phyloP scores from a whole-genome alignment of 2,329 filamentous ascomycete species.

The Fusarium incarnatum region DNA sequence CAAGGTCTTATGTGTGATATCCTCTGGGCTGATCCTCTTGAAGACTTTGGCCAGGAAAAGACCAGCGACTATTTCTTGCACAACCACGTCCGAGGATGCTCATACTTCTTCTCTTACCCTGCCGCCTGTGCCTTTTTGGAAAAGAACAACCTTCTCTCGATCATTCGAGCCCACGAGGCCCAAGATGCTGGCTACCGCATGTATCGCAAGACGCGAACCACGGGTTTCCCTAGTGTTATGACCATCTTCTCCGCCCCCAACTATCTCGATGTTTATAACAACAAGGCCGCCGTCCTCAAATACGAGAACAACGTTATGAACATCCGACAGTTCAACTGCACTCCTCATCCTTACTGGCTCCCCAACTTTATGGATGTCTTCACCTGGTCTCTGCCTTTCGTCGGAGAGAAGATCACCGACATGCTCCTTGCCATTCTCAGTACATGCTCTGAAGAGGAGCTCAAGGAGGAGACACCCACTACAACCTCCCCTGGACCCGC shows the following conservation, averaged over 20 bases:
- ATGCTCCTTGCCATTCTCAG: constrained; percentile 99
- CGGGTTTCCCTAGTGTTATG: constrained; percentile 99
- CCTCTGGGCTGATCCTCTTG: constrained; percentile 96
- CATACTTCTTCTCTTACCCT: constrained; percentile 99
- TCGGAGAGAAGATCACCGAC: constrained; percentile 98
- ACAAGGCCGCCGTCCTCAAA: constrained; percentile 98
- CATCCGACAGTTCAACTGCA: constrained; percentile 99
- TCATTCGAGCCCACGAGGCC: constrained; percentile 97
- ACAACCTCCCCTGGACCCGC: constrained; percentile 74
- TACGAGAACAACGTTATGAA: constrained; percentile 99
- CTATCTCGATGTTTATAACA: constrained; percentile 99
- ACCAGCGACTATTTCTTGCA: constrained; percentile 97
- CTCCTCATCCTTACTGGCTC: constrained; percentile 98
- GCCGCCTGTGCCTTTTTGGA: constrained; percentile 97
- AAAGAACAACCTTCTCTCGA: constrained; percentile 97
- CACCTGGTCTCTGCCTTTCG: constrained; percentile 99
- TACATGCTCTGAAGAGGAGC: constrained; percentile 98
- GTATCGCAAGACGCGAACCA: constrained; percentile 98
- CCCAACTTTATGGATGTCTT: constrained; percentile 99
- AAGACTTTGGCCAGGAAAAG: constrained; percentile 99
- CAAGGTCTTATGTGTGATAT: constrained; percentile 99
- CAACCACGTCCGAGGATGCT: constrained; percentile 98
- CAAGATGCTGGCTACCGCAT: constrained; percentile 99
- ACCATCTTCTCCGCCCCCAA: constrained; percentile 99
- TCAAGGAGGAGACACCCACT: constrained; percentile 86